A percentile compares a stretch with the other conserved stretches of the same genome.
Evolutionary conservation across 2,329 filamentous ascomycete species (phyloP).

Genomic region (Trichoderma sp.): DNA sequence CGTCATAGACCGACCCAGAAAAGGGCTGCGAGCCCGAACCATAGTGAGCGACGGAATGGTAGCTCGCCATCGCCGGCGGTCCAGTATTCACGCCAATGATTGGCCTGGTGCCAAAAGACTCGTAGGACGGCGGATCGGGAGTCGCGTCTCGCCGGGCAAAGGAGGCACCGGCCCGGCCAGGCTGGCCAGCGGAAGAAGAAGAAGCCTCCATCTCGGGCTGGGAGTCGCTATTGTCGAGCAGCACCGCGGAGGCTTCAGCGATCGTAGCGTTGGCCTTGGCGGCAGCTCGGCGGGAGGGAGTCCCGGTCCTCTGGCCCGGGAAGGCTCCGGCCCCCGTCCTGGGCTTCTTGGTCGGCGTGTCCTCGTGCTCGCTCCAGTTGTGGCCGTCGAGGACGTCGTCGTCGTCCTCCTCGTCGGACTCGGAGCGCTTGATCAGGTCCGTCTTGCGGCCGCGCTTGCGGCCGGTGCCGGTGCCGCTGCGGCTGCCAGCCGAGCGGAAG

Average conservation of each 20-base stretch:
- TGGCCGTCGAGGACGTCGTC: constrained; percentile 37
- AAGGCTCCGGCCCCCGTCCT: constrained; percentile 35
- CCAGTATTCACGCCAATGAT: constrained; percentile 2
- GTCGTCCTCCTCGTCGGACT: constrained; percentile 36
- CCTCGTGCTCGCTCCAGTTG: constrained; percentile 40
- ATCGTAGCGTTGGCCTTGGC: constrained; percentile 42
- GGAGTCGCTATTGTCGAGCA: constrained; percentile 38
- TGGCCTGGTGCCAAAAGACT: background rate
- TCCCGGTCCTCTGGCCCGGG: constrained; percentile 34
- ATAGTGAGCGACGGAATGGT: background rate
- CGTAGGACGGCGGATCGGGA: constrained; percentile 27
- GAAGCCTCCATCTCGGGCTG: constrained; percentile 32
- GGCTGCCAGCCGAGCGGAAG: constrained; percentile 31
- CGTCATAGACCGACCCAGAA: background rate
- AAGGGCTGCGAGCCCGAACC: constrained; percentile 23
- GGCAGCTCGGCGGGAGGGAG: constrained; percentile 40
- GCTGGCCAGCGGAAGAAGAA: constrained; percentile 13
- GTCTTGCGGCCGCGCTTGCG: constrained; percentile 34
- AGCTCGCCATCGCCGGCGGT: background rate
- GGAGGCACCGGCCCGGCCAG: background rate
- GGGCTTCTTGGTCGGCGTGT: constrained; percentile 44
- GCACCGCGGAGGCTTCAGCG: constrained; percentile 35
- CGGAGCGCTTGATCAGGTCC: constrained; percentile 36
- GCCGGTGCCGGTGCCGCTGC: constrained; percentile 35
- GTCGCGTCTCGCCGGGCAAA: background rate